Evolutionary conservation across 192 early-diverging fungal species (phyloP), one percentile per base, ranked within the genome.

Genomic region (Coemansia sp.): DNA sequence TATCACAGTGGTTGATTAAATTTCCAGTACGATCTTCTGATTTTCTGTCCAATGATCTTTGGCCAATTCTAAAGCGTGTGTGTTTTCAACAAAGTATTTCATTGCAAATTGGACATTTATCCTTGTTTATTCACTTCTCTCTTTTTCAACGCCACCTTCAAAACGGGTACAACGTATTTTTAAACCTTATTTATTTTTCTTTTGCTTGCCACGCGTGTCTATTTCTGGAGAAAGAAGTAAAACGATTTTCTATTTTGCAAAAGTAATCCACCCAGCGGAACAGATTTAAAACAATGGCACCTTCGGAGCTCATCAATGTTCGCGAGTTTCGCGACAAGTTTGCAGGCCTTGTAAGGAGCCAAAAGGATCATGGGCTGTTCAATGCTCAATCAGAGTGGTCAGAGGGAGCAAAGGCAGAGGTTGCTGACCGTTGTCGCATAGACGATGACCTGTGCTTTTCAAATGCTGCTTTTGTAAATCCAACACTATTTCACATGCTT

Each of bases 401-500:
- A 10, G 43, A 67, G 7, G 81, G 79, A 32, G 50, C 60, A 14
- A 67, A 64, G 17, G 37, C 64, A 10, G 73, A 75, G 19, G 76
- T 84, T 17, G 81, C 69, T 4, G 50, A 43, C 16, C 70, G 77
- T 44, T 84, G 81, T 55, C 58, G 70, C 56, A 79, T 84, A 43
- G 74, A 63, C 16, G 81, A 84, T 62, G 81, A 84, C 42, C 63
- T 79, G 58, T 79, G 81, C 57, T 84, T 84, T 55, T 84, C 81
- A 43, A 79, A 78, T 19, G 67, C 81, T 5, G 73, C 81, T 7
- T 84, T 84, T 73, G 81, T 84, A 41, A 84, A 84, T 25, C 81
- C 81, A 43, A 84, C 81, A 2, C 61, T 84, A n/a, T 84, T 84
- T 59, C 77, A 78, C 41, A 84, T 84, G 81, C 77, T 84, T 45